phyloP scores from a whole-genome alignment of 1,284 basidiomycete genomes.

The Fomitopsis palustris region DNA sequence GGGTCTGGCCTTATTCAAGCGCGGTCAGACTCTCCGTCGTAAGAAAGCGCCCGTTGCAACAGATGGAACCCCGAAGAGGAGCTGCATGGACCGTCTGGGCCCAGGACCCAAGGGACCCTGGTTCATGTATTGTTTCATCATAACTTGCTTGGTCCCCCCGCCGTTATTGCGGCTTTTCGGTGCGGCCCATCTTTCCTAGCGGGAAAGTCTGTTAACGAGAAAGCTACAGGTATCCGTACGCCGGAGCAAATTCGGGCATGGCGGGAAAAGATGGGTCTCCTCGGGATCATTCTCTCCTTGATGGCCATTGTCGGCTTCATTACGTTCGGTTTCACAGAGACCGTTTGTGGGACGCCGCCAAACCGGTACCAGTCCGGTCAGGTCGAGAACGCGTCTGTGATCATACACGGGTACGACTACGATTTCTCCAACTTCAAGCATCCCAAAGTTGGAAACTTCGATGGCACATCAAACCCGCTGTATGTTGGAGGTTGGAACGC shows the following conservation, averaged over 20 bases:
- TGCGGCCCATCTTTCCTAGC: conserved; percentile 35
- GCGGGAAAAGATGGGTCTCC: conserved; percentile 97
- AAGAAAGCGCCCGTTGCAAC: conserved; percentile 45
- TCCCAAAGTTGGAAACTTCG: conserved; percentile 68
- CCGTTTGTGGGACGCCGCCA: conserved; percentile 86
- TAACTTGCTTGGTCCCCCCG: conserved; percentile 83
- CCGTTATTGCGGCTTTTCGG: conserved; percentile 67
- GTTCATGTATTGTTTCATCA: conserved; percentile 93
- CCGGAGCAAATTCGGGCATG: conserved; percentile 96
- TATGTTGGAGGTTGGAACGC: conserved; percentile 75
- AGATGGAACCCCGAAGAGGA: conserved; percentile 38
- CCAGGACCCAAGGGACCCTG: conserved; percentile 90
- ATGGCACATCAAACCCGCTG: conserved; percentile 81
- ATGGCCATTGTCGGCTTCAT: conserved; percentile 97
- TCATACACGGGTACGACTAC: conserved; percentile 93
- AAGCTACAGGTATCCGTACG: conserved; percentile 71
- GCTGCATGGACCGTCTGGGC: conserved; percentile 67
- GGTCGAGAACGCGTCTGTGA: conserved; percentile 79
- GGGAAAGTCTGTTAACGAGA: not conserved
- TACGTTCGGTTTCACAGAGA: conserved; percentile 98
- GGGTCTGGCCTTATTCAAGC: conserved; percentile 83
- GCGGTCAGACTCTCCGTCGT: conserved; percentile 72
- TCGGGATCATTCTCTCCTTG: conserved; percentile 74
- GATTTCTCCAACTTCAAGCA: conserved; percentile 87
- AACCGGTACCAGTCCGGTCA: conserved; percentile 78